Conservation (phyloP, 2,329 filamentous ascomycete species). For the Orbilia quercus region DNA sequence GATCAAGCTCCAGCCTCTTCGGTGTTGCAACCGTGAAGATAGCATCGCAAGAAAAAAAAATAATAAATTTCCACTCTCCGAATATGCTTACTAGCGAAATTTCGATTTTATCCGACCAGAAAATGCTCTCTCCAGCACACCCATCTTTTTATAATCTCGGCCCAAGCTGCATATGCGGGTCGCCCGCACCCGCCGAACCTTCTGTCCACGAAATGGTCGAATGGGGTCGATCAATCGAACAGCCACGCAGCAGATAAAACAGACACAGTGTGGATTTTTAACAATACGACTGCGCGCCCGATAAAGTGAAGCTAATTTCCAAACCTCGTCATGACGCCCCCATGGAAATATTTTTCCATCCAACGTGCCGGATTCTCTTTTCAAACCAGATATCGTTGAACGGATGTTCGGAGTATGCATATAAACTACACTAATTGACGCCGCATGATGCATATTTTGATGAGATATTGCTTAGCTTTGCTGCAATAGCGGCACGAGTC, state of each 20-base stretch:
- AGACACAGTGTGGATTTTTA: too few relatives aligned
- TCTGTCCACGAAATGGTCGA: neutral
- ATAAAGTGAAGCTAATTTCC: slow-evolving; percentile 26
- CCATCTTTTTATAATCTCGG: neutral
- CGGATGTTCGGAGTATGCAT: too few relatives aligned
- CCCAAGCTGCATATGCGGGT: slow-evolving; percentile 18
- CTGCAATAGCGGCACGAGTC: slow-evolving; percentile 46
- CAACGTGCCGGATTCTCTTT: slow-evolving; percentile 12
- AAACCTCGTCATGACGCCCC: slow-evolving; percentile 22
- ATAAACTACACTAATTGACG: too few relatives aligned
- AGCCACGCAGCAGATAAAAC: slow-evolving; percentile 16
- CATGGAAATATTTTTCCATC: slow-evolving; percentile 12
- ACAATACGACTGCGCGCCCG: neutral
- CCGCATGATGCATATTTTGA: slow-evolving; percentile 31
- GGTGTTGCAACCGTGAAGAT: neutral
- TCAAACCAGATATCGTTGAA: slow-evolving; percentile 23
- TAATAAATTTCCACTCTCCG: slow-evolving; percentile 26
- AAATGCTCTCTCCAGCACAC: slow-evolving; percentile 5
- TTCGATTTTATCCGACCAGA: slow-evolving; percentile 33
- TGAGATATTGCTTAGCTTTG: slow-evolving; percentile 36
- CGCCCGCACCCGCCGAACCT: slow-evolving; percentile 18
- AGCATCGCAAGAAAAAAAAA: neutral
- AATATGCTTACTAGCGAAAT: slow-evolving; percentile 12
- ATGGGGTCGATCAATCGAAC: neutral
- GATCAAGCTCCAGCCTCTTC: slow-evolving; percentile 9